Evolutionary conservation across 2,329 filamentous ascomycete species (phyloP), one percentile per base, ranked within the genome.

Genomic region (Colletotrichum nymphaeae): DNA sequence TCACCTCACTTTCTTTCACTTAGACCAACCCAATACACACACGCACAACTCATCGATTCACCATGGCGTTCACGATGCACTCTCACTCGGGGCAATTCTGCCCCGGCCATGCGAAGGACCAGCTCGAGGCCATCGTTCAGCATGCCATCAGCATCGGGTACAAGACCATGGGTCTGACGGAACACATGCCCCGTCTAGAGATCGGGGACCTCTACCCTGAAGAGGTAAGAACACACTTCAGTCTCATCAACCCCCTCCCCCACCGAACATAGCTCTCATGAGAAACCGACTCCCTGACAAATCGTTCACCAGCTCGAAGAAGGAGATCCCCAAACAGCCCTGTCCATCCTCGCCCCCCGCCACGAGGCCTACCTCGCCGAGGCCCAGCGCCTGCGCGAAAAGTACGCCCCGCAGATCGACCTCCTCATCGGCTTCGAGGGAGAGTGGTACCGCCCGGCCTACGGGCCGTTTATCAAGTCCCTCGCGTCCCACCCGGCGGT

Each of bases 31-130:
- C 22, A 22, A 65, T 62, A 60, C 57, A 71, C 59, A 57, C 46
- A 62, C 14, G 30, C 30, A 32, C 53, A 52, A 16, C 26, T n/a
- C 42, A 49, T 11, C 19, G n/a, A 49, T 9, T n/a, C 74, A 80
- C 56, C 65, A 98, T 98, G 97, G 95, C 96, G 1, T 98, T 97
- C 85, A 97, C 97, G 5, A 97, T 98, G 87, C 97, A 99, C 84
- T 97, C 95, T 80, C 97, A 99, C 85, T 98, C 97, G 49, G 97
- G 97, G 75, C 94, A 99, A 82, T 99, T 99, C 86, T 99, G 97
- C 86, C 92, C 92, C 11, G 91, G 93, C 77, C 97, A 99, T 86
- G 97, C 97, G 63, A 91, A 93, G 80, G 91, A 97, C 81, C 89
- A 91, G 24, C 89, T 99, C 11, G 96, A 98, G 82, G 92, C 95